Evolutionary conservation across 768 basidiomycete species (phyloP).

Genomic region (Omphalotus guepiniiformis): DNA sequence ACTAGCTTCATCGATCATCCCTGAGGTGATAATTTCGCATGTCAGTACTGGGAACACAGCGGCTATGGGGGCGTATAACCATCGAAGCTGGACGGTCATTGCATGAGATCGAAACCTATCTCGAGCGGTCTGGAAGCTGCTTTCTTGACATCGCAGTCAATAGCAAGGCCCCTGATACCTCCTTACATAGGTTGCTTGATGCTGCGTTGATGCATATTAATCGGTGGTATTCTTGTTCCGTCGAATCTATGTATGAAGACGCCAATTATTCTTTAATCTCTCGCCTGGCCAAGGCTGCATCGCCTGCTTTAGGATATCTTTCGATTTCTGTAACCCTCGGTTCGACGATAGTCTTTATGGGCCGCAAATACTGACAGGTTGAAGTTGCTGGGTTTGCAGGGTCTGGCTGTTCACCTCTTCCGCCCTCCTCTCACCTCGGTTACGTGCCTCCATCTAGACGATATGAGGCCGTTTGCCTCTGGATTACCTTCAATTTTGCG

Average conservation of each 20-base stretch:
- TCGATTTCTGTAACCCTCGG: too few species aligned
- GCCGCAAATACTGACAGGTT: too few species aligned
- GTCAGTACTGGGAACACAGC: conserved; percentile 26
- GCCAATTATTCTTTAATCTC: too few species aligned
- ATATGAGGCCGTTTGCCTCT: conserved; percentile 32
- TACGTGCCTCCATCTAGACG: conserved; percentile 42
- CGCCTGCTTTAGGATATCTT: too few species aligned
- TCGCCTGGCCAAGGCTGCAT: too few species aligned
- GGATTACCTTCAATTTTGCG: conserved; percentile 28
- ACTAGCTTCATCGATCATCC: too few species aligned
- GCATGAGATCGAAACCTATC: conserved; percentile 24
- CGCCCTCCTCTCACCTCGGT: conserved; percentile 30
- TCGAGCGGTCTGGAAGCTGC: conserved; percentile 29
- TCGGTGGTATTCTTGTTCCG: conserved; percentile 19
- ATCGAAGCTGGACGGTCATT: conserved; percentile 18
- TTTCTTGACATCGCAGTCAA: conserved; percentile 30
- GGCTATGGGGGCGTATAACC: conserved; percentile 38
- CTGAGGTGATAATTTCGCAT: too few species aligned
- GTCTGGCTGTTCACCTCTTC: conserved; percentile 37
- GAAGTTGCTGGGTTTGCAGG: conserved; percentile 38
- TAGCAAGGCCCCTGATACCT: too few species aligned
- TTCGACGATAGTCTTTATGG: too few species aligned
- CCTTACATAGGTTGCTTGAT: background rate
- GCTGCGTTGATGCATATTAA: background rate
- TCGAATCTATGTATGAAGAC: too few species aligned